phyloP scores from a whole-genome alignment of 352 stramenopile genomes.

The Phytopythium sindhum region DNA sequence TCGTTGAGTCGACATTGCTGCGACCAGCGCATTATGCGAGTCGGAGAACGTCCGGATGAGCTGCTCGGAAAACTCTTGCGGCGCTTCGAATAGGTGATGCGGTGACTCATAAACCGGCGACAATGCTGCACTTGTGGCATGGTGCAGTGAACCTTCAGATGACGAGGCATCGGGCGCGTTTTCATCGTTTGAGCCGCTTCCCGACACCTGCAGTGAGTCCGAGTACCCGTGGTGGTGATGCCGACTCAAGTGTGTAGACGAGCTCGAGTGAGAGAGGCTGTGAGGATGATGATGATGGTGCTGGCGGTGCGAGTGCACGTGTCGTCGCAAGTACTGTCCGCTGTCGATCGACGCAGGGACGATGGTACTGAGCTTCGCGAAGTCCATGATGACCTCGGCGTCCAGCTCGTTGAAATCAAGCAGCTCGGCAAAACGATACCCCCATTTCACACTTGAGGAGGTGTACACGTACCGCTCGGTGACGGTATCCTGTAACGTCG shows the following conservation, averaged over 20 bases:
- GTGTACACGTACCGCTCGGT: slow-evolving; percentile 79
- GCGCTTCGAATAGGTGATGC: slow-evolving; percentile 19
- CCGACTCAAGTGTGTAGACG: neutral
- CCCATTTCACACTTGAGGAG: slow-evolving; percentile 55
- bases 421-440: slow-evolving; percentile 69
- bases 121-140: neutral
- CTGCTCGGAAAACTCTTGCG: slow-evolving; percentile 19
- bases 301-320: slow-evolving; percentile 7
- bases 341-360: slow-evolving; percentile 52
- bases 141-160: neutral
- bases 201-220: neutral
- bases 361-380: slow-evolving; percentile 67
- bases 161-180: neutral
- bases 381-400: slow-evolving; percentile 75
- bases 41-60: slow-evolving; percentile 26
- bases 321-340: slow-evolving; percentile 35
- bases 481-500: slow-evolving; percentile 82
- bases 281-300: slow-evolving; percentile 15
- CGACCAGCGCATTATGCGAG: neutral
- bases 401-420: slow-evolving; percentile 67
- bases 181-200: neutral
- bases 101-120: slow-evolving; percentile 7
- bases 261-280: neutral
- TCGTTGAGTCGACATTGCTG: neutral
- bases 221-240: neutral